phyloP scores from a whole-genome alignment of 805 yeast genomes.

The Cyberlindnera galapagoensis region DNA sequence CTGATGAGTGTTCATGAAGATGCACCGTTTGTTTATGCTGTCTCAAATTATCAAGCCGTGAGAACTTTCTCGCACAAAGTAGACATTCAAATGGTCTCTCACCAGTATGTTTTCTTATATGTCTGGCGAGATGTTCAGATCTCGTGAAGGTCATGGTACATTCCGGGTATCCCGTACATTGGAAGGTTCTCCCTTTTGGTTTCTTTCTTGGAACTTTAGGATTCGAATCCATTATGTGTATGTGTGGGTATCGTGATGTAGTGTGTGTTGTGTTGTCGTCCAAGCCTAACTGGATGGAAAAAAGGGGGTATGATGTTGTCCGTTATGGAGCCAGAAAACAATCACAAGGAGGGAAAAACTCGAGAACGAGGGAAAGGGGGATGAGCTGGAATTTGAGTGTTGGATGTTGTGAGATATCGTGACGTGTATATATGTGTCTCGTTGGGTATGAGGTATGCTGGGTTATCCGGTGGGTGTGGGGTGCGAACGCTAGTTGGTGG shows the following conservation, averaged over 20 bases:
- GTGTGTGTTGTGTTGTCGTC: neutral
- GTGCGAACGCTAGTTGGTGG: too few species aligned
- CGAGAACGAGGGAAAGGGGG: too few species aligned
- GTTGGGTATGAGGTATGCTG: too few species aligned
- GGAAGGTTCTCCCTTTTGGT: slow-evolving; percentile 62
- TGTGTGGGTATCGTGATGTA: slow-evolving; percentile 1
- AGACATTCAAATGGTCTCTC: slow-evolving; percentile 89
- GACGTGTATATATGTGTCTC: too few species aligned
- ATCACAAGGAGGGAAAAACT: too few species aligned
- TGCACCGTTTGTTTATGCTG: slow-evolving; percentile 90
- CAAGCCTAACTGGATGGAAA: too few species aligned
- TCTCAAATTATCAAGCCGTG: slow-evolving; percentile 79
- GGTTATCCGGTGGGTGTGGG: too few species aligned
- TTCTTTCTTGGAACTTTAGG: slow-evolving; percentile 27
- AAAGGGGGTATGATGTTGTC: too few species aligned
- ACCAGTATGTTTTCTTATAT: slow-evolving; percentile 89
- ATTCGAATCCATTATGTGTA: too few species aligned
- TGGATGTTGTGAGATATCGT: too few species aligned
- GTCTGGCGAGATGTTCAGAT: slow-evolving; percentile 88
- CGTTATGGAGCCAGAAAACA: too few species aligned
- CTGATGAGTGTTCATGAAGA: slow-evolving; percentile 26
- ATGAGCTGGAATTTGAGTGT: too few species aligned
- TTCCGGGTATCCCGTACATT: slow-evolving; percentile 79
- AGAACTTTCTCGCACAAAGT: slow-evolving; percentile 71
- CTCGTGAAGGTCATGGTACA: slow-evolving; percentile 87